Base-by-base conservation (phyloP, 208 protist species). In the Phytomonas sp. region DNA sequence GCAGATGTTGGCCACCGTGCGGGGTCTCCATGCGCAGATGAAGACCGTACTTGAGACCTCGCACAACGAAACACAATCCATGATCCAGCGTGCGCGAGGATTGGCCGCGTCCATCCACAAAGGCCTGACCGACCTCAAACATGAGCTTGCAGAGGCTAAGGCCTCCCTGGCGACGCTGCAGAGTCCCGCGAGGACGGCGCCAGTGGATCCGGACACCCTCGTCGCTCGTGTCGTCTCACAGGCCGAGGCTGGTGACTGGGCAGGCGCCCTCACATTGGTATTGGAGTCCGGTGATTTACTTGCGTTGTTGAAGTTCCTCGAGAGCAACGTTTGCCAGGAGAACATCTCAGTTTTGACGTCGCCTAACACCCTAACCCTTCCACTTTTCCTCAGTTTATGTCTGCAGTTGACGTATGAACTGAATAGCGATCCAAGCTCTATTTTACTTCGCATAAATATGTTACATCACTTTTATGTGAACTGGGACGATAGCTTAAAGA, bases 341-440 rank as follows among this genome's bases (percentile, higher is more conserved):
- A 85, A 90, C 66, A 40, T 79, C 68, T 56, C 68, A 23, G 82
- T 78, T 60, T 66, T 93, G 32, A 85, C 83, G 20, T 80, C 71
- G 15, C 85, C 88, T 13, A 81, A 84, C 46, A 85, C 77, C 0
- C 76, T 96, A 31, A 71, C 80, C 13, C 73, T 96, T 34, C 80
- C 86, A 8, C 80, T 84, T 31, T 96, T 96, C 79, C 77, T 96
- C 51, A 91, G 85, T 62, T 60, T 96, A 26, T 93, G 84, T 73
- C 77, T 93, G 62, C 91, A 96, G 76, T 78, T 96, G 17, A 84
- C 86, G 23, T 93, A 87, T 72, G 84, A 90, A 65, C 63, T 96
- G 43, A 75, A 63, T 32, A 60, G 60, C n/a, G 79, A 87, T 66
- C 72, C 78, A 6, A 81, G 78, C 6, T 68, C 75, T 6, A 81